phyloP scores from a whole-genome alignment of 345 rosid species.

The Eucalyptus lansdowneana region DNA sequence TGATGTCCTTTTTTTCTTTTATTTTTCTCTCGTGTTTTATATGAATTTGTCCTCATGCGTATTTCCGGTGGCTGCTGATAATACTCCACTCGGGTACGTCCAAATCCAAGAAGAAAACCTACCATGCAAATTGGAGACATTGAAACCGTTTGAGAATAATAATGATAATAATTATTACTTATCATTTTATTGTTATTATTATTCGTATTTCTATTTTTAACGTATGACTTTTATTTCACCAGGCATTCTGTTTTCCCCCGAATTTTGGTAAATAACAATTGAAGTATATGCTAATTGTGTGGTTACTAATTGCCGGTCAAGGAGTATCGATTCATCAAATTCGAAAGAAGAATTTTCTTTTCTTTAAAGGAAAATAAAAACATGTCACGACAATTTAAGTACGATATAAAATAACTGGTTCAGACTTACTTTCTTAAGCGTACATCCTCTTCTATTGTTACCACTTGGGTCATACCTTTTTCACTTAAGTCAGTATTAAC shows the following conservation, averaged over 20 bases:
- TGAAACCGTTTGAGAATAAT: not conserved
- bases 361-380: not conserved
- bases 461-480: not conserved
- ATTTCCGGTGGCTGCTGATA: not conserved
- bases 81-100: not conserved
- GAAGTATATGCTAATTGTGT: not conserved
- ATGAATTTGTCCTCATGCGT: not conserved
- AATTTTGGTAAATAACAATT: not conserved
- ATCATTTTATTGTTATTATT: not conserved
- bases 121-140: not conserved
- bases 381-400: not conserved
- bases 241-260: not conserved
- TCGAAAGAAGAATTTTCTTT: not conserved
- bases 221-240: not conserved
- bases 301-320: not conserved
- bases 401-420: not conserved
- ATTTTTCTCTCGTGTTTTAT: not conserved
- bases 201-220: fast-evolving
- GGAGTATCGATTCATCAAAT: not conserved
- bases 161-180: too few species aligned
- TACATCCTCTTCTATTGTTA: not conserved
- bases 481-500: not conserved
- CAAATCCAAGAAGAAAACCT: not conserved
- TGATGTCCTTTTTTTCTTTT: not conserved
- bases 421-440: not conserved